Base-by-base conservation (phyloP, 139 green algal genomes). In the Chlorella sorokiniana region DNA sequence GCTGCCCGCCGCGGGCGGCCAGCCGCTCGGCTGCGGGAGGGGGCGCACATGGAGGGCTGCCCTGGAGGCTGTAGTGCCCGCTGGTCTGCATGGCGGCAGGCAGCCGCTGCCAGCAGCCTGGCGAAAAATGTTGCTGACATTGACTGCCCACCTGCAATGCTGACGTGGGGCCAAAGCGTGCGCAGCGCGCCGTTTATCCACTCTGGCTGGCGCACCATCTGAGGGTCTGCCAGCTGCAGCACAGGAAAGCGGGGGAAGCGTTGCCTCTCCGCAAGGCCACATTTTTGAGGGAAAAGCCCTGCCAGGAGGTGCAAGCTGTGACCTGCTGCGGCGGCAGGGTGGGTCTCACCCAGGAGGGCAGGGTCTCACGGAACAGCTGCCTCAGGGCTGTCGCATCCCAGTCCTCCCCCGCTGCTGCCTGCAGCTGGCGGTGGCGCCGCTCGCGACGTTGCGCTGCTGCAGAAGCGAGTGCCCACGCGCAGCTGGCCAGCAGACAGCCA, bases 281-380 rank as follows among this genome's bases (percentile, higher is more conserved):
- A 5, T 31, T 29, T 8, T 64, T 64, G 20, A 40, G 7, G 40
- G n/a, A 40, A 40, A 69, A 41, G 29, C 27, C n/a, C n/a, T 37
- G 37, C 37, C 1, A 3, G 37, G 9, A 10, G 22, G 20, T 38
- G 65, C 23, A 22, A 35, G 37, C 31, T 9, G 22, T 69, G 29
- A 5, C 38, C 16, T 22, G 27, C 40, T 18, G n/a, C 40, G 61
- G 5, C 22, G 6, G 4, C 61, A 41, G n/a, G 18, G 61, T 31
- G 29, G 61, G 29, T 40, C 71, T 78, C 37, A 64, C 71, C 73
- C 73, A 79, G 14, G 73, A 4, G 3, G 73, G 73, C 27, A 79
- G 54, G 54, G 37, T 68, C 31, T 79, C 73, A 31, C 38, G 35
- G 2, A 79, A 61, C 35, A 79, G 52, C 7, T 35, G 48, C 14